phyloP scores from a whole-genome alignment of 176 grass and related monocot species.

The Juncus inflexus region DNA sequence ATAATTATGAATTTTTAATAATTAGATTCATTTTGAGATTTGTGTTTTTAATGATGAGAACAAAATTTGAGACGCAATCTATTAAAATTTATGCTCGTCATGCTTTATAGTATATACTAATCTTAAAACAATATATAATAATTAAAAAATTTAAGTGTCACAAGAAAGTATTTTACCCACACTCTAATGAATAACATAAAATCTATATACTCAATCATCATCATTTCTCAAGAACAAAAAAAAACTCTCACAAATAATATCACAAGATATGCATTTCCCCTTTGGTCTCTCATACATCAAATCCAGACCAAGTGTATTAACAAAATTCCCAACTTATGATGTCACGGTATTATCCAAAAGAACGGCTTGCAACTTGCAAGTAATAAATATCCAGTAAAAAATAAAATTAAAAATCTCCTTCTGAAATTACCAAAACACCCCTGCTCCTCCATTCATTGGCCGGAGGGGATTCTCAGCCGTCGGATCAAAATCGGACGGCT shows the following conservation, averaged over 20 bases:
- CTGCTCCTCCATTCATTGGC: slow-evolving; percentile 10
- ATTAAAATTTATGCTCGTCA: no score
- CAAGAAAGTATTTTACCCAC: no score
- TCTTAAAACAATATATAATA: no score
- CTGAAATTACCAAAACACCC: slow-evolving; percentile 25
- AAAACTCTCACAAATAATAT: no score
- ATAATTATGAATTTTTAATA: no score
- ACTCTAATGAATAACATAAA: not conserved
- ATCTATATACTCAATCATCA: not conserved
- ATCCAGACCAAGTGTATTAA: not conserved
- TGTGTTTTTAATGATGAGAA: no score
- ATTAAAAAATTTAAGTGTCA: no score
- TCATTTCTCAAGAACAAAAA: not conserved
- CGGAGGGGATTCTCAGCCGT: not conserved
- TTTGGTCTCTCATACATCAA: not conserved
- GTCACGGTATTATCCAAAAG: slow-evolving; percentile 20
- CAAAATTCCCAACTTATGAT: not conserved
- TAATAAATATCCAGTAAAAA: slow-evolving; percentile 27
- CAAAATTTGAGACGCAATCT: no score
- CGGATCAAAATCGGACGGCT: not conserved
- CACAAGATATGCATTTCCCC: not conserved
- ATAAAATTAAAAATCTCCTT: not conserved
- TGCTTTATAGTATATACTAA: no score
- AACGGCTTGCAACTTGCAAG: slow-evolving; percentile 15
- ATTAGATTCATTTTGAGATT: no score